A percentile compares a stretch with the other conserved stretches of the same genome.
These are phyloP conservation scores for Yarrowia sp. DNA, from an alignment of 805 yeast genomes.

Conservation along the genomic window DNA sequence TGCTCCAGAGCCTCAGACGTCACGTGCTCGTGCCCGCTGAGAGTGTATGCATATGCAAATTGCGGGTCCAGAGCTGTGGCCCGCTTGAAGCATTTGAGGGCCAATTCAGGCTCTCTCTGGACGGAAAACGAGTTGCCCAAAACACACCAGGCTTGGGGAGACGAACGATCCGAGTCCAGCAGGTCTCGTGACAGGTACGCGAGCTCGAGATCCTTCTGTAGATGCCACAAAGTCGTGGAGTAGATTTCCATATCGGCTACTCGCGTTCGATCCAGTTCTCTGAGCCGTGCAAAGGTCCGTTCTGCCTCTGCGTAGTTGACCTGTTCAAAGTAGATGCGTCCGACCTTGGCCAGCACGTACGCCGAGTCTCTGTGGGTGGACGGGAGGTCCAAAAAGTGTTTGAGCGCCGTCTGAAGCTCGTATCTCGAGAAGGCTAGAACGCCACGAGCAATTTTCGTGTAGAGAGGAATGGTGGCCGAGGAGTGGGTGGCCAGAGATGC, in stretches of 20 bases:
- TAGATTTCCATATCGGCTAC: conserved; percentile 85
- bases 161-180: conserved; percentile 56
- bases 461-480: conserved; percentile 32
- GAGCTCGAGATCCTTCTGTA: conserved; percentile 72
- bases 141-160: conserved; percentile 87
- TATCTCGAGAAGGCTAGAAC: conserved; percentile 57
- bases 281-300: conserved; percentile 55
- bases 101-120: conserved; percentile 80
- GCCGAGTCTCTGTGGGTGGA: conserved; percentile 64
- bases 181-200: conserved; percentile 82
- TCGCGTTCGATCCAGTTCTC: conserved; percentile 72
- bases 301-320: conserved; percentile 80
- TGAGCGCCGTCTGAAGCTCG: conserved; percentile 77
- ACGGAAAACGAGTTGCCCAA: conserved; percentile 86
- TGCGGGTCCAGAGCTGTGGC: conserved; percentile 65
- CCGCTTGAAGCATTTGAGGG: conserved; percentile 78
- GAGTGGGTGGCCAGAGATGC: conserved; percentile 2
- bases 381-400: conserved; percentile 63
- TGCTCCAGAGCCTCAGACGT: conserved; percentile 86
- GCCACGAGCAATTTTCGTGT: conserved; percentile 56
- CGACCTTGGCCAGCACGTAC: conserved; percentile 78
- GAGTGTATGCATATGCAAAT: conserved; percentile 84
- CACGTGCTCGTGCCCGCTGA: conserved; percentile 89
- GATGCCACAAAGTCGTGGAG: conserved; percentile 90
- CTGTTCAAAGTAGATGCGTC: conserved; percentile 79